Conservation (phyloP, 352 stramenopile species). For the Phytophthora hibernalis region DNA sequence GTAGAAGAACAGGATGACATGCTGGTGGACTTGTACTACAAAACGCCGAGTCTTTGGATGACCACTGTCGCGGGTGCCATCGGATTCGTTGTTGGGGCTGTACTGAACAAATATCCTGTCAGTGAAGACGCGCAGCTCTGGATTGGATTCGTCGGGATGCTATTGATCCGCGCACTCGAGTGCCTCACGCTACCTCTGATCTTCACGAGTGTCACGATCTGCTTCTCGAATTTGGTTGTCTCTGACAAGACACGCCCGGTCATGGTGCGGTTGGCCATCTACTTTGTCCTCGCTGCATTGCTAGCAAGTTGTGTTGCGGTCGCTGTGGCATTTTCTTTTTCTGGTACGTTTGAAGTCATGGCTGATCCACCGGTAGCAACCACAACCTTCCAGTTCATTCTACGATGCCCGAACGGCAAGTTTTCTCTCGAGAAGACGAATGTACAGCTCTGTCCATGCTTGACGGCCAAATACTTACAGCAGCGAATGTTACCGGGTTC, state of each 20-base stretch:
- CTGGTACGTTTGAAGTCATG: constrained; percentile 29
- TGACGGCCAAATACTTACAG: constrained; percentile 45
- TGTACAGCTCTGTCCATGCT: constrained; percentile 33
- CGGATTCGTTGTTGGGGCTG: constrained; percentile 43
- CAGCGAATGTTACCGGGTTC: constrained; percentile 61
- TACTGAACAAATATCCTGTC: constrained; percentile 45
- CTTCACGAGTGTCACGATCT: constrained; percentile 75
- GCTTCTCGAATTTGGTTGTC: constrained; percentile 62
- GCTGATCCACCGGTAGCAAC: constrained; percentile 13
- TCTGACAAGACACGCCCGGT: constrained; percentile 58
- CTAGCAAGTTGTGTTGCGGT: constrained; percentile 49
- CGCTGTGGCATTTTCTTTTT: constrained; percentile 48
- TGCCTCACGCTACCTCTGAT: constrained; percentile 72
- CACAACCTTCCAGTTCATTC: constrained; percentile 41
- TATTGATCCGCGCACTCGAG: constrained; percentile 49
- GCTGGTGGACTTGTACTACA: constrained; percentile 57
- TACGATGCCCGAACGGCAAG: constrained; percentile 63
- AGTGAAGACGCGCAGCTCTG: constrained; percentile 38
- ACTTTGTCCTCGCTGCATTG: constrained; percentile 53
- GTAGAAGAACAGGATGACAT: constrained; percentile 46
- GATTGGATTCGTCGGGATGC: constrained; percentile 47
- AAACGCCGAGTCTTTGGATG: constrained; percentile 51
- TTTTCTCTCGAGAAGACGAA: constrained; percentile 42
- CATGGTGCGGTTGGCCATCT: constrained; percentile 53
- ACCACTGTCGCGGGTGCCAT: constrained; percentile 42